Base-by-base conservation (phyloP, 345 rosid species). In the Viola odorata region DNA sequence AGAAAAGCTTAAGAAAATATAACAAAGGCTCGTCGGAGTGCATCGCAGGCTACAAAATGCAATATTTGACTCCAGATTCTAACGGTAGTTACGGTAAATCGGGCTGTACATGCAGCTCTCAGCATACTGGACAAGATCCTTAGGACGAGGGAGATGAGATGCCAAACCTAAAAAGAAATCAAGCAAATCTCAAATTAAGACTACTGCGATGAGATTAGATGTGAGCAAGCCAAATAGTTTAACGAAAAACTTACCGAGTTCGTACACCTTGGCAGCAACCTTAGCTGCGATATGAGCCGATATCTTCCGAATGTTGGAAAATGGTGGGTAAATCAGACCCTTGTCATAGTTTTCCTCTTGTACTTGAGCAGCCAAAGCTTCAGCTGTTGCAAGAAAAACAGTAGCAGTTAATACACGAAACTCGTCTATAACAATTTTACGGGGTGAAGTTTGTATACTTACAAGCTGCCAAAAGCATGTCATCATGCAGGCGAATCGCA, bases 101-200 rank as follows among this genome's bases (percentile, higher is more conserved):
- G 96, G 92, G 65, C 89, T 85, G 85, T 88, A 91, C 97, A 94
- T 88, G 91, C 97, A 86, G 81, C 92, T 88, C 83, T 94, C 97
- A 0, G 97, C 96, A 60, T 75, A 75, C 74, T 80, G 70, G 12
- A 88, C 87, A 1, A 95, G 84, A 73, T 95, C 84, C 73, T 82
- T 62, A 0, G 99, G 97, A 55, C 81, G 97, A 69, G 97, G 97
- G 23, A 91, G 95, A 55, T 70, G 85, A 47, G 97, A 84, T 55
- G 99, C 96, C 64, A 95, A 70, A 76, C 99, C 97, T 91, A 40
- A 37, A 13, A 16, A 64, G 15, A 40, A 66, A 54, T 45, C 40
- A 61, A 14, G 37, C 7, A 55, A 50, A 23, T 23, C 17, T 64
- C 50, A 12, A 52, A 7, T 53, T 36, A 3, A 32, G 32, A 16